Evolutionary conservation across 1,139 yeast genomes (phyloP).

Genomic region (Lodderomyces elongisporus): DNA sequence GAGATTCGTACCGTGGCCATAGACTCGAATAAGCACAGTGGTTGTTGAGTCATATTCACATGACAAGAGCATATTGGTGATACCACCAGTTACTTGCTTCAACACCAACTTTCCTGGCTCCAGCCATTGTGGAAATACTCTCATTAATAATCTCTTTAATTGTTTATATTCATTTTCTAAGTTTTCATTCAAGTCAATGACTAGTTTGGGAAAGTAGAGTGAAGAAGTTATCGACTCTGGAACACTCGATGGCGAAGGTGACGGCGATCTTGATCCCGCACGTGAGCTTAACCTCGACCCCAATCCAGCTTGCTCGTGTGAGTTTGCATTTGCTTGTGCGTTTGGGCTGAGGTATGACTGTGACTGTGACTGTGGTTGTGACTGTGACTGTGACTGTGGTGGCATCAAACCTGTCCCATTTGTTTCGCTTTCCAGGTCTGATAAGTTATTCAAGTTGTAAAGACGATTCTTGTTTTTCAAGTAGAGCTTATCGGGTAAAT

Average conservation of each 20-base stretch:
- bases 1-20: constrained; percentile 70
- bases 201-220: constrained; percentile 35
- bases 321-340: constrained; percentile 3
- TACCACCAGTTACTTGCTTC: constrained; percentile 64
- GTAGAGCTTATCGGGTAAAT: constrained; percentile 21
- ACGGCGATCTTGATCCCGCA: constrained; percentile 8
- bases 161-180: constrained; percentile 27
- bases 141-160: constrained; percentile 28
- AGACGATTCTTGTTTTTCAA: constrained; percentile 34
- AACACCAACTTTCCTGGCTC: constrained; percentile 21
- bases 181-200: constrained; percentile 31
- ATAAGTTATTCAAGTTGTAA: constrained; percentile 38
- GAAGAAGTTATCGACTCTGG: constrained; percentile 25
- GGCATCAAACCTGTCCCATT: neutral
- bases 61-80: constrained; percentile 66
- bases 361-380: constrained; percentile 2
- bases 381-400: neutral
- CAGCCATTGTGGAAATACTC: constrained; percentile 35
- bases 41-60: constrained; percentile 37
- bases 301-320: no score
- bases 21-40: constrained; percentile 60
- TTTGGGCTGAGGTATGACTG: neutral
- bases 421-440: constrained; percentile 34
- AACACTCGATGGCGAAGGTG: constrained; percentile 16
- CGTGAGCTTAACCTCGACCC: neutral